Conservation (phyloP, 306 rosid genomes). For the Cicer bijugum region DNA sequence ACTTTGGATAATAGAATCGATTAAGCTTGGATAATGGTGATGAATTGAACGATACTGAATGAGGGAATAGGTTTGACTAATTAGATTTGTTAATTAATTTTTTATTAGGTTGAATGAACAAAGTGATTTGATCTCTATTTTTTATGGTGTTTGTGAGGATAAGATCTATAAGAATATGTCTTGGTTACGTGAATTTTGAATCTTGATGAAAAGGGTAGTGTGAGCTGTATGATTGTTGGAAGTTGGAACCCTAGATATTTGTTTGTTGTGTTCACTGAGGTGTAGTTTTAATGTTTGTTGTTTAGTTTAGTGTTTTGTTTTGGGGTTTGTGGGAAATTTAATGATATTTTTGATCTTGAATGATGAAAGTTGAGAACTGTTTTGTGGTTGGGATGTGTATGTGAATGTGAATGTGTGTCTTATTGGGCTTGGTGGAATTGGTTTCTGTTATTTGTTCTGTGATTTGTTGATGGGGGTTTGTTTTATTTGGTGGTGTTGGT, state of each 20-base stretch:
- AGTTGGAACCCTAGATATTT: conserved; percentile 59
- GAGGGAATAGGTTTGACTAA: conserved; percentile 50
- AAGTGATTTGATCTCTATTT: conserved; percentile 55
- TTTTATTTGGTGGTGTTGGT: background rate
- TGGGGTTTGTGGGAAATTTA: conserved; percentile 27
- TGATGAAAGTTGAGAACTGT: conserved; percentile 39
- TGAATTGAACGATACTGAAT: conserved; percentile 42
- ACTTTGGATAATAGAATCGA: conserved; percentile 39
- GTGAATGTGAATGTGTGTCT: background rate
- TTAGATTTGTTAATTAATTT: conserved; percentile 49
- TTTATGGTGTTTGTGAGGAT: conserved; percentile 25
- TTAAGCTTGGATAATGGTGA: conserved; percentile 46
- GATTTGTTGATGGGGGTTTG: conserved; percentile 39
- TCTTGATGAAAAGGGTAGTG: conserved; percentile 22
- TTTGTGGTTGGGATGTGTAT: conserved; percentile 28
- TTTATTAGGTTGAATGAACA: conserved; percentile 40
- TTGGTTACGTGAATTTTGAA: conserved; percentile 35
- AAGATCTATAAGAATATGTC: conserved; percentile 41
- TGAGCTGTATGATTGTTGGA: conserved; percentile 41
- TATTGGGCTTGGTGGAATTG: conserved; percentile 29
- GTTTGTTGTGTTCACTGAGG: conserved; percentile 36
- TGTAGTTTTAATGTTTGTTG: conserved; percentile 33
- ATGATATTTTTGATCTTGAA: conserved; percentile 41
- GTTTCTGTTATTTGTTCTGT: conserved; percentile 18
- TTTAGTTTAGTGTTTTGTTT: conserved; percentile 29